A percentile compares a stretch with the other conserved stretches of the same genome.
These are phyloP conservation scores for Musa acuminata DNA, from an alignment of 176 grass and related monocot species.

Conservation along the genomic window DNA sequence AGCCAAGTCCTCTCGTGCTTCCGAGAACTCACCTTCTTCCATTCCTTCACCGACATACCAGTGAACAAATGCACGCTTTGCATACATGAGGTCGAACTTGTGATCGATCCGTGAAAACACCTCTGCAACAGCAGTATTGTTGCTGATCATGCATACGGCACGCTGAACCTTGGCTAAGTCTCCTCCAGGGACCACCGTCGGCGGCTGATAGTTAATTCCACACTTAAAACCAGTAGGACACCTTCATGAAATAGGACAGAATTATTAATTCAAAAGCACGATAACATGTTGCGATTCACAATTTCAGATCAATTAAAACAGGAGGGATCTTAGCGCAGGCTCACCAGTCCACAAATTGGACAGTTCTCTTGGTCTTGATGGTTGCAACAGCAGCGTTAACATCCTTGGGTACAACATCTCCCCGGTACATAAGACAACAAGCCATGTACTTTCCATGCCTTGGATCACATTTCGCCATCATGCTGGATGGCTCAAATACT, in stretches of 20 bases:
- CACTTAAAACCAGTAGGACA: conserved; percentile 87
- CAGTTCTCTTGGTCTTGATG: conserved; percentile 8
- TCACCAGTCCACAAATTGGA: conserved; percentile 8
- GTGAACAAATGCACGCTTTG: conserved; percentile 75
- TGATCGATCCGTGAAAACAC: conserved; percentile 82
- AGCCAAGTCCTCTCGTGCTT: conserved; percentile 75
- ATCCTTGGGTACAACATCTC: conserved; percentile 11
- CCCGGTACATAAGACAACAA: conserved; percentile 9
- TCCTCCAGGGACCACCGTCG: conserved; percentile 71
- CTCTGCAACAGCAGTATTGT: conserved; percentile 77
- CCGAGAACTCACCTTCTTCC: conserved; percentile 82
- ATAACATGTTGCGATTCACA: neutral
- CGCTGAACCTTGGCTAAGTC: conserved; percentile 85
- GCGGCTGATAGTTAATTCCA: conserved; percentile 85
- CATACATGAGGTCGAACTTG: conserved; percentile 84
- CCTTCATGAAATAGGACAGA: conserved; percentile 29
- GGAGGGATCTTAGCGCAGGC: neutral
- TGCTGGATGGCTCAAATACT: conserved; percentile 5
- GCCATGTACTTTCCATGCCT: conserved; percentile 11
- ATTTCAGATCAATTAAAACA: neutral
- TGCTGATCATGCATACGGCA: conserved; percentile 88
- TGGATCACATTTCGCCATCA: conserved; percentile 11
- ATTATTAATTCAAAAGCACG: neutral
- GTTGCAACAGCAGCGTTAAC: conserved; percentile 6
- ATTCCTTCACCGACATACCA: conserved; percentile 85